phyloP scores from a whole-genome alignment of 2,329 filamentous ascomycete genomes.

The Remersonia thermophila region DNA sequence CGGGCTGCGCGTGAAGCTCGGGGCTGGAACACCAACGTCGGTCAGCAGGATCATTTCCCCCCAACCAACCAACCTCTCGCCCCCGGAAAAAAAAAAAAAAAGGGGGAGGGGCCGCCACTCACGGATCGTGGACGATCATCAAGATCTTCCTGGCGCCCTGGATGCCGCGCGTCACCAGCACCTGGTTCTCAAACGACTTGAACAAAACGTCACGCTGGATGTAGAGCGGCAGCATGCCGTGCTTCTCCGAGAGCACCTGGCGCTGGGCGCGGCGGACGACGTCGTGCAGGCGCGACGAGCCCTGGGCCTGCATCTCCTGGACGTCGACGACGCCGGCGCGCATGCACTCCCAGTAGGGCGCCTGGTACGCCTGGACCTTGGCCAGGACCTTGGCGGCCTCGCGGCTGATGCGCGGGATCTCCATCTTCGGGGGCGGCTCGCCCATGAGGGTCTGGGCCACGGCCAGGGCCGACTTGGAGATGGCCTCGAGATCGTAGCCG shows the following conservation, averaged over 20 bases:
- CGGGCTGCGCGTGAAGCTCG: conserved; percentile 53
- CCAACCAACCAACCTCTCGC: not conserved
- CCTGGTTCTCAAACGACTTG: conserved; percentile 73
- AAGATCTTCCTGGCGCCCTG: conserved; percentile 55
- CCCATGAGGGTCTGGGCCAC: conserved; percentile 92
- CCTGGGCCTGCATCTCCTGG: conserved; percentile 37
- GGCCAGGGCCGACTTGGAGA: conserved; percentile 81
- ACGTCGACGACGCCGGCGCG: conserved; percentile 52
- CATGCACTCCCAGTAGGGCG: conserved; percentile 79
- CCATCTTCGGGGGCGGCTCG: conserved; percentile 62
- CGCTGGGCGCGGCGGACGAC: conserved; percentile 68
- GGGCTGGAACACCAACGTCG: conserved; percentile 42
- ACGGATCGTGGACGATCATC: conserved; percentile 85
- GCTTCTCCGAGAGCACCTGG: conserved; percentile 55
- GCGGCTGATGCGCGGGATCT: conserved; percentile 43
- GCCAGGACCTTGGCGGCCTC: conserved; percentile 45
- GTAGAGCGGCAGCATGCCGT: conserved; percentile 68
- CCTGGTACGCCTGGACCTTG: conserved; percentile 47
- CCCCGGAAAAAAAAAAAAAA: not conserved
- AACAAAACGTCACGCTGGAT: conserved; percentile 63
- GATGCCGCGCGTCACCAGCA: conserved; percentile 66
- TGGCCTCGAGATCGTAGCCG: conserved; percentile 87
- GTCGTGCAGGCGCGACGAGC: conserved; percentile 59
- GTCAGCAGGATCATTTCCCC: too few relatives aligned
- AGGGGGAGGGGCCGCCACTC: conserved; percentile 32